Evolutionary conservation across 139 green algal genomes (phyloP).

Genomic region (Chlamydomonas sphaeroides): DNA sequence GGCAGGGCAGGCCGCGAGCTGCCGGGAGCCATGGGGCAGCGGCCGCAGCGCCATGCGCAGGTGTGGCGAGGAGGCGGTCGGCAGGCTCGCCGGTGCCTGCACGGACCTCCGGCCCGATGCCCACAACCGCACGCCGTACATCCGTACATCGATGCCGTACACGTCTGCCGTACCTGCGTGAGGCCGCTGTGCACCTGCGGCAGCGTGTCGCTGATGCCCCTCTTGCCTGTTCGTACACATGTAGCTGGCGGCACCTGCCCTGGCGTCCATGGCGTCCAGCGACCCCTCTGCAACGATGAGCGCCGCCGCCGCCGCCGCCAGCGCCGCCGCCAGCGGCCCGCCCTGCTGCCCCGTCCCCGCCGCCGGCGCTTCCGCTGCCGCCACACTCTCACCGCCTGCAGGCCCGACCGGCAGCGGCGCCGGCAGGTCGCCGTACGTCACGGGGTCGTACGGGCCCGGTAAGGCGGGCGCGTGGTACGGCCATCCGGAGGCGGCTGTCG

Average conservation of each 20-base stretch:
- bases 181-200: background rate
- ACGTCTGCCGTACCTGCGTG: background rate
- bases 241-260: too few species aligned
- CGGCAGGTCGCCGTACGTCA: background rate
- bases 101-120: too few species aligned
- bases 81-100: too few species aligned
- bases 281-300: constrained; percentile 51
- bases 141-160: too few species aligned
- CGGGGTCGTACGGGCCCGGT: constrained; percentile 12
- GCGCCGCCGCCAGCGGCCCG: constrained; percentile 23
- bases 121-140: too few species aligned
- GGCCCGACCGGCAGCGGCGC: constrained; percentile 1
- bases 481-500: constrained; percentile 53
- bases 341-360: too few species aligned
- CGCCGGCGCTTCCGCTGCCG: background rate
- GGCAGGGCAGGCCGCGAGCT: too few species aligned
- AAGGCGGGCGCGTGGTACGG: constrained; percentile 1
- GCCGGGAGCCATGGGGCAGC: too few species aligned
- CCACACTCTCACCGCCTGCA: background rate
- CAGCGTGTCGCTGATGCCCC: background rate
- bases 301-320: constrained; percentile 48
- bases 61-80: too few species aligned
- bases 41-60: too few species aligned
- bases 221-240: too few species aligned
- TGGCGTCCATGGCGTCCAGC: constrained; percentile 72